Percentiles rank a stretch among this genome's conserved stretches.
Evolutionary conservation across 305 asterid genomes (phyloP).

Genomic region (Coffea humblotiana): DNA sequence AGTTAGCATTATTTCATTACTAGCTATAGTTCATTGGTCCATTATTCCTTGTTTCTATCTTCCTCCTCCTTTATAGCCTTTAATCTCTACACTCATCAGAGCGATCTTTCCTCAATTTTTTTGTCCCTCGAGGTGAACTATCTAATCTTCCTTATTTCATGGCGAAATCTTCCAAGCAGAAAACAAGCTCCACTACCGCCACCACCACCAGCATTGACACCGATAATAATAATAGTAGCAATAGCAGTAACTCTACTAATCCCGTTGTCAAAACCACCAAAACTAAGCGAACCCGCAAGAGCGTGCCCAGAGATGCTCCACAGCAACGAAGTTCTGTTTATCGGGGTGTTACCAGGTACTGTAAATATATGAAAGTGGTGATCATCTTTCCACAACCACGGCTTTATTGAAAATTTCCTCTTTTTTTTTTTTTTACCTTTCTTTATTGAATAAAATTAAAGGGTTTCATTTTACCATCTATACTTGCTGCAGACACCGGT

Average conservation of each 20-base stretch:
- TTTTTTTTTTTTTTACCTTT: neutral
- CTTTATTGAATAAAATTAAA: neutral
- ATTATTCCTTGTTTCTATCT: neutral
- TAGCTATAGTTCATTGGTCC: neutral
- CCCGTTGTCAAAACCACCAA: conserved; percentile 18
- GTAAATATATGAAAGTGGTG: too few relatives aligned
- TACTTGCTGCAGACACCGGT: conserved; percentile 68
- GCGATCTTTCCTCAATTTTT: neutral
- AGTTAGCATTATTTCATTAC: neutral
- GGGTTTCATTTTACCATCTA: neutral
- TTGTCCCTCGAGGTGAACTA: too few relatives aligned
- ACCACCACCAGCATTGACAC: conserved; percentile 14
- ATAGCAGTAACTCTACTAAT: neutral
- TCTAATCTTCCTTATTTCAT: conserved; percentile 24
- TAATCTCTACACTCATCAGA: neutral
- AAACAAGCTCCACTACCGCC: conserved; percentile 9
- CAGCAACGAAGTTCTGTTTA: conserved; percentile 82
- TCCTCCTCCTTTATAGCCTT: neutral
- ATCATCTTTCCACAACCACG: neutral
- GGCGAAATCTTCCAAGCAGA: conserved; percentile 63
- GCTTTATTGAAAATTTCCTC: neutral
- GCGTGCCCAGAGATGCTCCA: conserved; percentile 75
- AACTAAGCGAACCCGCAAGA: conserved; percentile 58
- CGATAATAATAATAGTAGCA: neutral
- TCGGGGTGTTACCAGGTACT: conserved; percentile 89